Conservation (phyloP, 2,329 filamentous ascomycete species). For the Plenodomus biglobosus region DNA sequence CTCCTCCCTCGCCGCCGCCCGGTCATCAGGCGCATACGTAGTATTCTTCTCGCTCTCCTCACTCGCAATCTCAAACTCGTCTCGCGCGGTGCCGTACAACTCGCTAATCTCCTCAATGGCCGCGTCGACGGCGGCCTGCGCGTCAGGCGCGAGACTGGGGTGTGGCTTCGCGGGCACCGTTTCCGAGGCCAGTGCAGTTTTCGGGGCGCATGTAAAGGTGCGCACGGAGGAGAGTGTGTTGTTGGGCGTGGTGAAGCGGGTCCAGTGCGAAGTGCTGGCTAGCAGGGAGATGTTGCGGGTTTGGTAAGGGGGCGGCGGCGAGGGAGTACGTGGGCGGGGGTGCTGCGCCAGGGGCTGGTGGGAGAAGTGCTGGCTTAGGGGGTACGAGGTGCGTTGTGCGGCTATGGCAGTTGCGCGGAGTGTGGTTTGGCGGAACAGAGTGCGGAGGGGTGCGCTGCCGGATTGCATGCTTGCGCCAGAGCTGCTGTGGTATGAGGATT, state of each 20-base stretch:
- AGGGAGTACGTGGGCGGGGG: slow-evolving; percentile 20
- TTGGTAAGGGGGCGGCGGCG: slow-evolving; percentile 29
- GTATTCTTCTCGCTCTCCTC: slow-evolving; percentile 58
- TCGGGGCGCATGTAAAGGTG: slow-evolving; percentile 28
- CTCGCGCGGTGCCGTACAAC: slow-evolving; percentile 43
- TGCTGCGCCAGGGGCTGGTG: slow-evolving; percentile 9
- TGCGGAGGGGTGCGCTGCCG: slow-evolving; percentile 27
- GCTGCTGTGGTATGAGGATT: slow-evolving; percentile 17
- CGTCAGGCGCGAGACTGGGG: slow-evolving; percentile 19
- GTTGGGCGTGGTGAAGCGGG: slow-evolving; percentile 31
- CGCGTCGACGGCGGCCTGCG: slow-evolving; percentile 28
- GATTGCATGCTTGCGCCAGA: slow-evolving; percentile 27
- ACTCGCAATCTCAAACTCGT: slow-evolving; percentile 54
- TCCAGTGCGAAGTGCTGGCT: slow-evolving; percentile 33
- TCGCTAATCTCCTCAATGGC: slow-evolving; percentile 41
- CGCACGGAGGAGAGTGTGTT: slow-evolving; percentile 36
- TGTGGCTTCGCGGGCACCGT: slow-evolving; percentile 1
- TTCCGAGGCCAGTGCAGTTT: slow-evolving; percentile 2
- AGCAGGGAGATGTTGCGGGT: slow-evolving; percentile 28
- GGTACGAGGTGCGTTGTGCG: slow-evolving; percentile 23
- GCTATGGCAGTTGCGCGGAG: slow-evolving; percentile 29
- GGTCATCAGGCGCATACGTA: slow-evolving; percentile 58
- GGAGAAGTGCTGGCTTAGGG: slow-evolving; percentile 24
- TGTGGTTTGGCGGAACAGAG: slow-evolving; percentile 32
- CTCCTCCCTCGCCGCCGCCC: slow-evolving; percentile 56